Percentiles rank a stretch among this genome's conserved stretches.
phyloP scores from a whole-genome alignment of 1,284 basidiomycete species.

The Microbotryum lychnidis-dioicae region DNA sequence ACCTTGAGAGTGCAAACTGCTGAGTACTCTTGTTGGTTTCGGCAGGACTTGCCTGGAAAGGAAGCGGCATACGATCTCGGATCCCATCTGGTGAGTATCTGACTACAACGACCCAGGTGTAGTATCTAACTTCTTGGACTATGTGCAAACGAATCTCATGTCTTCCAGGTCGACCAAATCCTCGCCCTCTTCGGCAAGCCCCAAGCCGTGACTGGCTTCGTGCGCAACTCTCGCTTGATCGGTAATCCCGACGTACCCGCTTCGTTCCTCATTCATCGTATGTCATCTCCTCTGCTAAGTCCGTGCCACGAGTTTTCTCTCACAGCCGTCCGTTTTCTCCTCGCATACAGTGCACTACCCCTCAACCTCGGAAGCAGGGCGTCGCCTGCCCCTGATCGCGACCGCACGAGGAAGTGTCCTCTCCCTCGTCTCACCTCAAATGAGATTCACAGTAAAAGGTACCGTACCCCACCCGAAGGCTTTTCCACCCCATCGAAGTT shows the following conservation, averaged over 20 bases:
- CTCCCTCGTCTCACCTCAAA: slow-evolving; percentile 55
- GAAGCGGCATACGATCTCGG: slow-evolving; percentile 46
- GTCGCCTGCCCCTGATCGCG: slow-evolving; percentile 54
- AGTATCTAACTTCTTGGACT: background rate
- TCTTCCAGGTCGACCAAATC: slow-evolving; percentile 57
- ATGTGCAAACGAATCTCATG: background rate
- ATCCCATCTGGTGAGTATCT: slow-evolving; percentile 40
- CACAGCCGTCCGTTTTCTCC: too few species aligned
- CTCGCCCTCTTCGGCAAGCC: slow-evolving; percentile 70
- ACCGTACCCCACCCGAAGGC: slow-evolving; percentile 35
- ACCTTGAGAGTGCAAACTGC: background rate
- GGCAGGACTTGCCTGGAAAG: slow-evolving; percentile 21
- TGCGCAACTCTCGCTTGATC: slow-evolving; percentile 58
- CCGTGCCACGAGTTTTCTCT: background rate
- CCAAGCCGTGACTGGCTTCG: slow-evolving; percentile 56
- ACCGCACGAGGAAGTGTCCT: slow-evolving; percentile 62
- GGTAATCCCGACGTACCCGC: slow-evolving; percentile 61
- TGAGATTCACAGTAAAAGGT: slow-evolving; percentile 55
- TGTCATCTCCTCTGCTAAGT: slow-evolving; percentile 2
- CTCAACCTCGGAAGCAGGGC: slow-evolving; percentile 39
- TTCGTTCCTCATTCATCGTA: slow-evolving; percentile 45
- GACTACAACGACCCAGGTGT: too few species aligned
- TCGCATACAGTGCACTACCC: slow-evolving; percentile 45
- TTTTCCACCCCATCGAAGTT: background rate
- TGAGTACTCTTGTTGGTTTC: background rate